phyloP scores from a whole-genome alignment of 78 protist genomes.

The Mantamonas sphyraenae region DNA sequence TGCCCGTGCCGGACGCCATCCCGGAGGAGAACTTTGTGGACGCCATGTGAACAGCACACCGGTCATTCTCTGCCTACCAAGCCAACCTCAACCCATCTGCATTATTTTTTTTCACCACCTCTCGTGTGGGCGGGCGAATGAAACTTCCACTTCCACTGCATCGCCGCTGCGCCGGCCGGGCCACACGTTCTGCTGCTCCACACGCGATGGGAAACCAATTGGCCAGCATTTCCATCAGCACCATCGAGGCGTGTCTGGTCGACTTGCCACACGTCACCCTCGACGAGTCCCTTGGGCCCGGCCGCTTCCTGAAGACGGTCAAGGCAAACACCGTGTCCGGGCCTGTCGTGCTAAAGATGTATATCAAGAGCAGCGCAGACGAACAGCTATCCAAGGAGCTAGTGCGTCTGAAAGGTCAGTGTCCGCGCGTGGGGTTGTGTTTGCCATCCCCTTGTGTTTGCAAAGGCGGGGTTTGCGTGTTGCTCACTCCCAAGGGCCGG shows the following conservation, averaged over 20 bases:
- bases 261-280: background rate
- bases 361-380: conserved; percentile 35
- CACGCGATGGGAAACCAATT: background rate
- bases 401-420: conserved; percentile 6
- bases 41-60: no score
- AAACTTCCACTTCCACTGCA: no score
- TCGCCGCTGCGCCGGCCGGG: no score
- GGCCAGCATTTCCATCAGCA: background rate
- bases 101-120: no score
- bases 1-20: no score
- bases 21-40: no score
- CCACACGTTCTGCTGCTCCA: no score
- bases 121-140: no score
- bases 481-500: no score
- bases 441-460: background rate
- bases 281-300: conserved; percentile 15
- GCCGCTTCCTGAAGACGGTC: conserved; percentile 27
- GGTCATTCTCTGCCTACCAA: no score
- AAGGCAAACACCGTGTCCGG: conserved; percentile 11
- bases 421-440: background rate
- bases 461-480: background rate
- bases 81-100: no score
- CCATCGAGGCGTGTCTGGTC: background rate
- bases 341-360: conserved; percentile 66
- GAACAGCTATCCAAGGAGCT: conserved; percentile 18